These are phyloP conservation scores for Didymella pomorum DNA, from an alignment of 2,329 filamentous ascomycete genomes.

Conservation along the genomic window DNA sequence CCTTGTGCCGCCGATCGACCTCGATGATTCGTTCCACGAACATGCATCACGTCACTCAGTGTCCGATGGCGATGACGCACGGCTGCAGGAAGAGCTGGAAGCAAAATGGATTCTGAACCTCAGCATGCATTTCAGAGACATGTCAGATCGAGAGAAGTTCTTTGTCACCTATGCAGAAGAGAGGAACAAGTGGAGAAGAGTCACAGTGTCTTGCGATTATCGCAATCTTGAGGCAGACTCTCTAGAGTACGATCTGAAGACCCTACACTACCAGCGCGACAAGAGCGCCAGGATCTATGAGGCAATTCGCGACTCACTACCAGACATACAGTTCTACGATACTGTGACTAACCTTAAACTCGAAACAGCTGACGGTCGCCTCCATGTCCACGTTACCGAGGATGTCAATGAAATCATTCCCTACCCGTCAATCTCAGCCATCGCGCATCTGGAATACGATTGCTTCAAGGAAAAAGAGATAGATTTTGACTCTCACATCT, in stretches of 20 bases:
- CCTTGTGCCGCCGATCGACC: slow-evolving; percentile 38
- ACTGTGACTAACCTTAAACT: slow-evolving; percentile 96
- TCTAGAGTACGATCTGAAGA: slow-evolving; percentile 81
- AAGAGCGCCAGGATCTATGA: slow-evolving; percentile 95
- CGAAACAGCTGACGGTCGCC: slow-evolving; percentile 82
- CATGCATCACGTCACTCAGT: slow-evolving; percentile 45
- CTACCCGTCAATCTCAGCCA: slow-evolving; percentile 76
- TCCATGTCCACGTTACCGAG: slow-evolving; percentile 98
- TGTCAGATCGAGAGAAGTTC: slow-evolving; percentile 93
- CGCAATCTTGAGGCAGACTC: slow-evolving; percentile 80
- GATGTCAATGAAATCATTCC: slow-evolving; percentile 94
- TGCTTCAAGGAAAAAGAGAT: slow-evolving; percentile 77
- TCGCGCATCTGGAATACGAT: slow-evolving; percentile 71
- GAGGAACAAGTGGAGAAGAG: slow-evolving; percentile 80
- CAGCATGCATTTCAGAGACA: slow-evolving; percentile 97
- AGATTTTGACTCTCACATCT: slow-evolving; percentile 89
- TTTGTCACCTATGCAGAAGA: slow-evolving; percentile 92
- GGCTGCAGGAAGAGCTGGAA: slow-evolving; percentile 83
- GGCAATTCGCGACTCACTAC: slow-evolving; percentile 87
- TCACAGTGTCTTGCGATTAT: slow-evolving; percentile 95
- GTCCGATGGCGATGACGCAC: slow-evolving; percentile 61
- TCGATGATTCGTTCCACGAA: slow-evolving; percentile 41
- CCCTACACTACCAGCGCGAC: slow-evolving; percentile 83
- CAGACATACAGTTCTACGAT: slow-evolving; percentile 94
- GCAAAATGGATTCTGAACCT: slow-evolving; percentile 93